Base-by-base conservation (phyloP, 2,329 filamentous ascomycete species). In the Cordyceps militaris region DNA sequence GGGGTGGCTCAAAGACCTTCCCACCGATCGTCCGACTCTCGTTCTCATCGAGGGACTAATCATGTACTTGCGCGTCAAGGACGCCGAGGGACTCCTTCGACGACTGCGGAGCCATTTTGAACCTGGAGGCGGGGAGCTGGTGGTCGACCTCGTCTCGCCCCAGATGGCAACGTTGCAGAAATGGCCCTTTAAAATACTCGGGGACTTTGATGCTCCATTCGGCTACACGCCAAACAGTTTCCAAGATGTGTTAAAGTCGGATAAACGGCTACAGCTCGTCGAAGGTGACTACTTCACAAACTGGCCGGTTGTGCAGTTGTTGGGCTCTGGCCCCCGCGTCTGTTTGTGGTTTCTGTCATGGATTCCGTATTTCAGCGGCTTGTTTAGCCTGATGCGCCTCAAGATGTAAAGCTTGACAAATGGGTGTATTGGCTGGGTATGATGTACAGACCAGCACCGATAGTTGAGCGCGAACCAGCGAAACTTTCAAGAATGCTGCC, bases 11-110 rank as follows among this genome's bases (percentile, higher is more conserved):
- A 50, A 62, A 48, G 58, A 62, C 10, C 62, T 72, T 14, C 67
- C 69, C 1, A 58, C 61, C 0, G 70, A 71, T 50, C 55, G 67
- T 10, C 67, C 70, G 8, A 68, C 67, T 3, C 54, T 70, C 23
- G 59, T 72, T 23, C 47, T 73, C 26, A 65, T 68, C 51, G 70
- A 72, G 54, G 71, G 70, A 1, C 62, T 73, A 4, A 58, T 65
- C 19, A 65, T 67, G 59, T 73, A 71, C 38, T 58, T 73, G 2
- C 48, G 61, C 26, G 59, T 63, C 11, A 64, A 63, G 10, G 60
- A 63, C n/a, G 64, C 63, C 3, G 58, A 63, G 26, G 54, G 62
- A n/a, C 57, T 69, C 38, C 52, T 69, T 2, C 53, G 28, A 16
- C 63, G 65, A 2, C 56, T 70, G 1, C 63, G 64, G 28, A 59